Percentiles rank a stretch among this genome's conserved stretches.
These are phyloP conservation scores for Panaeolus cyanescens DNA, from an alignment of 768 basidiomycete genomes.

Conservation along the genomic window DNA sequence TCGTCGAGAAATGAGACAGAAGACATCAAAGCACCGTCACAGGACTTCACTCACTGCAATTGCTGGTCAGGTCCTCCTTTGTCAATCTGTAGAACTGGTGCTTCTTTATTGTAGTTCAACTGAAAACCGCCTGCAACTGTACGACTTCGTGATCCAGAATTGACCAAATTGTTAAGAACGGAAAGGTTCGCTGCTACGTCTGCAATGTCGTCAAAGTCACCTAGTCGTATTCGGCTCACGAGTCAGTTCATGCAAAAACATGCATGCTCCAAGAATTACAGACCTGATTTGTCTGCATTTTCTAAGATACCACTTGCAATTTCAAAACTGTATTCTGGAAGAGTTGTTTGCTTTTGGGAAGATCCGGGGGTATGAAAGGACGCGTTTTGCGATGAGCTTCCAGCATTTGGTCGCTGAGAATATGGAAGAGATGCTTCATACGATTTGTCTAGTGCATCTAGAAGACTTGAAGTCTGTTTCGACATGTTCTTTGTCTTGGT, in stretches of 20 bases:
- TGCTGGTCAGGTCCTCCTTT: conserved; percentile 60
- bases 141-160: background rate
- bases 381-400: background rate
- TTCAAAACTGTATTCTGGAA: background rate
- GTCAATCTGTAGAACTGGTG: conserved; percentile 52
- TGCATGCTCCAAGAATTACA: background rate
- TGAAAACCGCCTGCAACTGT: conserved; percentile 34
- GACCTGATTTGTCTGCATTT: background rate
- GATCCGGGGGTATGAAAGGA: background rate
- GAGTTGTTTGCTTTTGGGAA: background rate
- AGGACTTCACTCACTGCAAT: conserved; percentile 35
- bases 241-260: background rate
- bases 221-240: background rate
- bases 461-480: conserved; percentile 21
- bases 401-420: background rate
- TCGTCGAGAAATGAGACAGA: background rate
- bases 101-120: conserved; percentile 52
- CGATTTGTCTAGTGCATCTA: conserved; percentile 32
- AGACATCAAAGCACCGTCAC: background rate
- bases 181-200: background rate
- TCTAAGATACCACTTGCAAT: background rate
- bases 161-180: background rate
- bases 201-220: background rate
- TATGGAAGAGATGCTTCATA: conserved; percentile 11
- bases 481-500: conserved; percentile 9